Percentiles rank a stretch among this genome's conserved stretches.
These are phyloP conservation scores for Lagenidium sp. DNA, from an alignment of 352 stramenopile genomes.

Conservation along the genomic window DNA sequence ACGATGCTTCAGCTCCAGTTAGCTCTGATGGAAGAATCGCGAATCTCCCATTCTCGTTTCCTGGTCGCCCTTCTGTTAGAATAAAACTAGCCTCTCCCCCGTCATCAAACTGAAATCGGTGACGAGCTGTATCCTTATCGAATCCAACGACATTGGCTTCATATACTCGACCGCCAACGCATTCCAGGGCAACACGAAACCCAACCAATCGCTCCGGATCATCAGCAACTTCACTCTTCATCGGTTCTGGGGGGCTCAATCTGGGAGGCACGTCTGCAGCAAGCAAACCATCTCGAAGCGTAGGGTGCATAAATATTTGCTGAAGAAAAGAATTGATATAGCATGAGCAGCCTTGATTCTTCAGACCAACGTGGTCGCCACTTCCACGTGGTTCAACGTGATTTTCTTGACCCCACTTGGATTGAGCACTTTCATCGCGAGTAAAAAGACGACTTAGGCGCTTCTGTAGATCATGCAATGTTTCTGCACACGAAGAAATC, in stretches of 20 bases:
- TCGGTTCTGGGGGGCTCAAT: slow-evolving; percentile 52
- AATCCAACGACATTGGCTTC: slow-evolving; percentile 90
- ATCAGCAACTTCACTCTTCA: slow-evolving; percentile 87
- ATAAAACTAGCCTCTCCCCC: slow-evolving; percentile 83
- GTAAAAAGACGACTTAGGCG: slow-evolving; percentile 57
- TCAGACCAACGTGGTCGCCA: slow-evolving; percentile 89
- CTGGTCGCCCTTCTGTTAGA: slow-evolving; percentile 87
- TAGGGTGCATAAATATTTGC: slow-evolving; percentile 92
- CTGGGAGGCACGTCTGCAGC: slow-evolving; percentile 53
- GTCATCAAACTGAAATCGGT: slow-evolving; percentile 85
- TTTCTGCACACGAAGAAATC: slow-evolving; percentile 54
- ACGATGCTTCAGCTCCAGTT: slow-evolving; percentile 64
- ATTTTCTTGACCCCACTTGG: slow-evolving; percentile 79
- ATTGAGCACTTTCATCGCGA: slow-evolving; percentile 39
- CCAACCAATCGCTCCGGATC: slow-evolving; percentile 56
- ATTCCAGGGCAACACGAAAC: slow-evolving; percentile 89
- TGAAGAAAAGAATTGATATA: slow-evolving; percentile 99
- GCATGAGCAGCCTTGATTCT: slow-evolving; percentile 99
- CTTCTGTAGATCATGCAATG: slow-evolving; percentile 49
- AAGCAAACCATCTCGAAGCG: slow-evolving; percentile 69
- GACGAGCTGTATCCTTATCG: slow-evolving; percentile 61
- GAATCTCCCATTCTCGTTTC: slow-evolving; percentile 96
- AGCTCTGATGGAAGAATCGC: slow-evolving; percentile 72
- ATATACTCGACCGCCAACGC: slow-evolving; percentile 89
- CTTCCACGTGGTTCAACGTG: slow-evolving; percentile 75